A percentile compares a stretch with the other conserved stretches of the same genome.
Conservation (phyloP, 169 alveolate species). For the Plasmodium coatneyi region DNA sequence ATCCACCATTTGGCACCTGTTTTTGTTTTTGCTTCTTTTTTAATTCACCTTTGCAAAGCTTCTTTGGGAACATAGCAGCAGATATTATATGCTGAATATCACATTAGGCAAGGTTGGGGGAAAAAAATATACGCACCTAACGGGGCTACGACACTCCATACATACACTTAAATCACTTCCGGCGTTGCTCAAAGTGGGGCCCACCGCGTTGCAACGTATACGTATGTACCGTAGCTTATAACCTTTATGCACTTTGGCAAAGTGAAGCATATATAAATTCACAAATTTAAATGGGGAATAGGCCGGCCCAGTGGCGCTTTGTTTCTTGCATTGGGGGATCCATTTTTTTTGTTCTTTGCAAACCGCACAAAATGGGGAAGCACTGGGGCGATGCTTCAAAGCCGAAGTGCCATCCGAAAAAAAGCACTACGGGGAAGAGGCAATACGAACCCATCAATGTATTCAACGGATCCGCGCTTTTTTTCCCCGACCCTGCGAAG, state of each 20-base stretch:
- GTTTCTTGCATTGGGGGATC: background rate
- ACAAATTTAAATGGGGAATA: too few relatives aligned
- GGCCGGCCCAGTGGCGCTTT: background rate
- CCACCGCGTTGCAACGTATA: background rate
- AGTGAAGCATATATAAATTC: background rate
- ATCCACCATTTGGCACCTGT: background rate
- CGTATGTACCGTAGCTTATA: background rate
- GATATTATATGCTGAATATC: background rate
- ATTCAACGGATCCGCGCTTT: background rate
- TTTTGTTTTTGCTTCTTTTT: background rate
- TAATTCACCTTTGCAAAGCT: background rate
- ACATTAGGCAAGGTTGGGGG: background rate
- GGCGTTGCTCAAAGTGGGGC: background rate
- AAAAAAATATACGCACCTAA: background rate
- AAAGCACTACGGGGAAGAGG: background rate
- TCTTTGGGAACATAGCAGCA: background rate
- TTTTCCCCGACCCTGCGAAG: background rate
- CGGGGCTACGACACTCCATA: conserved; percentile 1
- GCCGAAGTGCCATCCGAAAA: background rate
- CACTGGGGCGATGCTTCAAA: background rate
- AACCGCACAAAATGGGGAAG: background rate
- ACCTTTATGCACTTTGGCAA: background rate
- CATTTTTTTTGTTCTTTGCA: background rate
- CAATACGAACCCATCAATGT: background rate
- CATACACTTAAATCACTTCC: conserved; percentile 9